A percentile compares a stretch with the other conserved stretches of the same genome.
phyloP scores from a whole-genome alignment of 257 asterid genomes.

The Linaria vulgaris region DNA sequence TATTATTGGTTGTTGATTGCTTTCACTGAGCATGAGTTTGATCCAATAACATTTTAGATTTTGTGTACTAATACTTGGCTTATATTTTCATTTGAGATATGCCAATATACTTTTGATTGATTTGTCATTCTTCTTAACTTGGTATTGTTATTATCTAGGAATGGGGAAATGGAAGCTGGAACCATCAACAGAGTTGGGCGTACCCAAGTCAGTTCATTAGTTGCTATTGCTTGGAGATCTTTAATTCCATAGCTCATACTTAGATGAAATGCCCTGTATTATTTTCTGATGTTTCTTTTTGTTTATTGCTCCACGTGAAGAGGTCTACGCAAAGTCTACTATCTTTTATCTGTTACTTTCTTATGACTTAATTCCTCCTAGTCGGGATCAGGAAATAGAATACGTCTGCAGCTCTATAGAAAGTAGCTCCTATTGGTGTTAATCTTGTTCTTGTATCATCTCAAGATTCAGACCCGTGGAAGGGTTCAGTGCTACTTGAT shows the following conservation, averaged over 20 bases:
- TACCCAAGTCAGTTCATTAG: constrained; percentile 58
- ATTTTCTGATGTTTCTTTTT: constrained; percentile 15
- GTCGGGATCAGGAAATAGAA: neutral
- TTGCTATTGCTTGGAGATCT: constrained; percentile 20
- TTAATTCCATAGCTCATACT: constrained; percentile 3
- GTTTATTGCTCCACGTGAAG: too few species aligned
- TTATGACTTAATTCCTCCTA: neutral
- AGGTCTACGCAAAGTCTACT: too few species aligned
- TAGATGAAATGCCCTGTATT: neutral
- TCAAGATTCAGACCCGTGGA: too few species aligned
- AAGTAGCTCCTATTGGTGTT: too few species aligned
- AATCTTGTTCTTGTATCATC: too few species aligned
- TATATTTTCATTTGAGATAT: neutral
- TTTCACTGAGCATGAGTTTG: neutral
- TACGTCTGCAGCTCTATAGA: neutral
- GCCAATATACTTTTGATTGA: neutral
- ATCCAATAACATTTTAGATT: neutral
- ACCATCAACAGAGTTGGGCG: constrained; percentile 76
- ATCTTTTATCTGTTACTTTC: constrained; percentile 2
- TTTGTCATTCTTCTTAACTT: constrained; percentile 6
- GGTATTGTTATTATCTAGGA: constrained; percentile 47
- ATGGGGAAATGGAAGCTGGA: constrained; percentile 73
- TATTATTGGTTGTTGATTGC: neutral
- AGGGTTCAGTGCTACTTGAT: too few species aligned
- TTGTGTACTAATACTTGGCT: neutral